These are phyloP conservation scores for Wickerhamomyces ciferrii DNA, from an alignment of 805 yeast species.

Conservation along the genomic window DNA sequence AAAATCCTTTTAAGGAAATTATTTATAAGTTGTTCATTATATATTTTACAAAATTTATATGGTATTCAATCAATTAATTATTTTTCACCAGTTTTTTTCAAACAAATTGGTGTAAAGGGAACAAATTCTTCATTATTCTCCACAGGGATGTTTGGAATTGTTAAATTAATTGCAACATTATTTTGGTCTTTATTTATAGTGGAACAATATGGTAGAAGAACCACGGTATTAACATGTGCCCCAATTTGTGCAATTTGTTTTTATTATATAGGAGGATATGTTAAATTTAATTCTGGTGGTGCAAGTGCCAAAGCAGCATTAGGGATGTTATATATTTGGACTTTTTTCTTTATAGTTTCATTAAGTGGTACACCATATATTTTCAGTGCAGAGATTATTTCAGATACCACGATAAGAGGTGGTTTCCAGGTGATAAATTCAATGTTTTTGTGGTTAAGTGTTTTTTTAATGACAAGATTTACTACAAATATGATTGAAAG, in stretches of 20 bases:
- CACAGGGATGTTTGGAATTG: slow-evolving; percentile 48
- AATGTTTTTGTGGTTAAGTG: slow-evolving; percentile 45
- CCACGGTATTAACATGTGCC: slow-evolving; percentile 32
- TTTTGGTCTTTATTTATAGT: slow-evolving; percentile 41
- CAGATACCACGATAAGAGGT: slow-evolving; percentile 37
- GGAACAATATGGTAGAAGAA: slow-evolving; percentile 41
- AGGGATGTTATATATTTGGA: slow-evolving; percentile 34
- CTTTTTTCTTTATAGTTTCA: slow-evolving; percentile 35
- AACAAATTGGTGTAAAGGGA: slow-evolving; percentile 42
- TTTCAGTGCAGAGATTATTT: slow-evolving; percentile 40
- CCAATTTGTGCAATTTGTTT: slow-evolving; percentile 36
- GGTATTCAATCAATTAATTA: slow-evolving; percentile 48
- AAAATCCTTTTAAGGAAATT: slow-evolving; percentile 29
- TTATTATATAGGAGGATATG: slow-evolving; percentile 44
- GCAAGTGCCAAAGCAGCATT: slow-evolving; percentile 40
- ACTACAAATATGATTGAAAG: slow-evolving; percentile 38
- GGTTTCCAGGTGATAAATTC: slow-evolving; percentile 39
- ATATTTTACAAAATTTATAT: slow-evolving; percentile 39
- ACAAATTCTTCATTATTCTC: slow-evolving; percentile 40
- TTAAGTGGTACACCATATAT: slow-evolving; percentile 47
- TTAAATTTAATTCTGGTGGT: slow-evolving; percentile 33
- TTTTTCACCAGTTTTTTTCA: slow-evolving; percentile 47
- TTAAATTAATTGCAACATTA: slow-evolving; percentile 39
- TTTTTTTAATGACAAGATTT: slow-evolving; percentile 41
- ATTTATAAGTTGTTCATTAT: slow-evolving; percentile 31